Evolutionary conservation across 164 flowering plant genomes (phyloP).

Genomic region (Stephania yunnanensis): DNA sequence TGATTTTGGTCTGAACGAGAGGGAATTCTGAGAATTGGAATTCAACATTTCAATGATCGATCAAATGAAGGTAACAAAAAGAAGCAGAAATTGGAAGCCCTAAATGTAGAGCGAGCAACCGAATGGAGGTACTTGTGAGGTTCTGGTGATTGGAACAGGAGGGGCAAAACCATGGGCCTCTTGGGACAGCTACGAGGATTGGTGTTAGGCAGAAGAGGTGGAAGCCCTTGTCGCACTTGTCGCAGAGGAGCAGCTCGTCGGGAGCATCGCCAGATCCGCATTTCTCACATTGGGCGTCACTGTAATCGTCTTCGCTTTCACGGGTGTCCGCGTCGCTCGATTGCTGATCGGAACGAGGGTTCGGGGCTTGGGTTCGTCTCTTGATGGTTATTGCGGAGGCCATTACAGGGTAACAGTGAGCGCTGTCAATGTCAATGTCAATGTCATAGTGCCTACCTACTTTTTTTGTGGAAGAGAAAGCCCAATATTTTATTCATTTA

Average conservation of each 20-base stretch:
- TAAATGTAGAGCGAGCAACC: neutral
- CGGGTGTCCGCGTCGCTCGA: conserved; percentile 1
- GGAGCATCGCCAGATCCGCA: conserved; percentile 64
- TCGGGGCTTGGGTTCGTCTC: conserved; percentile 49
- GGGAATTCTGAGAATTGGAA: conserved; percentile 55
- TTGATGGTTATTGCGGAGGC: conserved; percentile 7
- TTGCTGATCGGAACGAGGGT: conserved; percentile 17
- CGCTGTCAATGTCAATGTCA: conserved; percentile 3
- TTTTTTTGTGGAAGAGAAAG: neutral
- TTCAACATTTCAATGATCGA: conserved; percentile 3
- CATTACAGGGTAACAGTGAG: conserved; percentile 3
- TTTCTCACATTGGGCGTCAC: conserved; percentile 46
- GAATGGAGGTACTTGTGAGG: conserved; percentile 35
- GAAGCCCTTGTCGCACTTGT: conserved; percentile 71
- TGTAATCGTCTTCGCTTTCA: conserved; percentile 21
- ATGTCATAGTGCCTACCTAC: neutral
- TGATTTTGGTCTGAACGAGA: conserved; percentile 80
- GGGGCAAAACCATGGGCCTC: conserved; percentile 78
- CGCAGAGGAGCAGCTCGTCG: conserved; percentile 73
- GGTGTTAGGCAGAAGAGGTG: conserved; percentile 79
- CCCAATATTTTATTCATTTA: too few relatives aligned
- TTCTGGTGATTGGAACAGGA: conserved; percentile 44
- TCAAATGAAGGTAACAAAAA: neutral
- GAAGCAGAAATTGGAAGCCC: neutral
- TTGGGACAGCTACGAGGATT: conserved; percentile 66